phyloP scores from a whole-genome alignment of 805 yeast species.

The Ogataea pignaliae region DNA sequence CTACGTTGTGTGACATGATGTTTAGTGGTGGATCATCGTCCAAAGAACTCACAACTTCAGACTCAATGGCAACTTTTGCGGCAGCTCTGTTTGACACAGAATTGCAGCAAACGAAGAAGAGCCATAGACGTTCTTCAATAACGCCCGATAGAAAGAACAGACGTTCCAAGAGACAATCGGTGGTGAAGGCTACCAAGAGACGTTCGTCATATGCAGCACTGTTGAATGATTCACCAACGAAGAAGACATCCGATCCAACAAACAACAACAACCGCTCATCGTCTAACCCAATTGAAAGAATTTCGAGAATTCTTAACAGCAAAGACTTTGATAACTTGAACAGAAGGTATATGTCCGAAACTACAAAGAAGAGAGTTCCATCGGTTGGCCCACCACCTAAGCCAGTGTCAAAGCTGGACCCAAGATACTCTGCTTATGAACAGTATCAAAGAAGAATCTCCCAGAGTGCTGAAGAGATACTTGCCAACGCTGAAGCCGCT shows the following conservation, averaged over 20 bases:
- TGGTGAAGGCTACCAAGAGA: conserved; percentile 17
- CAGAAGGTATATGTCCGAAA: conserved; percentile 41
- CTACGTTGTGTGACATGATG: conserved; percentile 69
- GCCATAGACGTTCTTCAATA: conserved; percentile 10
- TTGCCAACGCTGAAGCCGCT: conserved; percentile 24
- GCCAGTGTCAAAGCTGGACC: conserved; percentile 55
- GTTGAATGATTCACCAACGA: conserved; percentile 8
- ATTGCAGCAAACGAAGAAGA: conserved; percentile 6
- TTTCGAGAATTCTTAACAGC: conserved; percentile 37
- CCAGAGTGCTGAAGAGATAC: conserved; percentile 36
- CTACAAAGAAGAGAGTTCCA: conserved; percentile 25
- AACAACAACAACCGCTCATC: conserved; percentile 29
- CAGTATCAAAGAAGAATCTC: conserved; percentile 38
- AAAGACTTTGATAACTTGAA: conserved; percentile 42
- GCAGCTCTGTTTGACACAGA: conserved; percentile 35
- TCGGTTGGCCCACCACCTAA: conserved; percentile 40
- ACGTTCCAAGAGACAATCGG: conserved; percentile 13
- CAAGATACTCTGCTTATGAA: conserved; percentile 49
- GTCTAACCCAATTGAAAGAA: conserved; percentile 29
- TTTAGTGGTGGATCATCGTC: conserved; percentile 53
- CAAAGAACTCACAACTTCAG: conserved; percentile 25
- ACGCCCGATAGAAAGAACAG: conserved; percentile 9
- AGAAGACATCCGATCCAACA: neutral
- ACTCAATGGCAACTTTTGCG: conserved; percentile 48
- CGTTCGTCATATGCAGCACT: conserved; percentile 18